These are phyloP conservation scores for Colletotrichum limetticola DNA, from an alignment of 2,329 filamentous ascomycete species.

Conservation along the genomic window DNA sequence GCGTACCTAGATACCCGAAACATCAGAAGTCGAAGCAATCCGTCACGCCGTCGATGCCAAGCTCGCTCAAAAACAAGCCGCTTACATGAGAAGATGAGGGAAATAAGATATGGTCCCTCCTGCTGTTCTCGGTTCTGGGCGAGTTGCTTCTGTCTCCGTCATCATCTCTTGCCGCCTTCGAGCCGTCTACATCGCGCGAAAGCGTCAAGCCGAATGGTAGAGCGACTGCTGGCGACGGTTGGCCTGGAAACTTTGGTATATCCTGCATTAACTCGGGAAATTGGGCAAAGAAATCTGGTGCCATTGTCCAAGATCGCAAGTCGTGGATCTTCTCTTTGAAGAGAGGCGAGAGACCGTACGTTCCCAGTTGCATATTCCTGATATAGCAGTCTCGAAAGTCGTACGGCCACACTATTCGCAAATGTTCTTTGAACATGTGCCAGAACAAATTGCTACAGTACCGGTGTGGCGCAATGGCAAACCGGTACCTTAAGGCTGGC, in stretches of 20 bases:
- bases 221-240: not conserved
- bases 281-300: slow-evolving; percentile 39
- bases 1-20: too few species aligned
- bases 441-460: slow-evolving; percentile 45
- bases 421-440: slow-evolving; percentile 38
- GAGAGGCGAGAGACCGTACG: slow-evolving; percentile 37
- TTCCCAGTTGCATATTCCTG: slow-evolving; percentile 37
- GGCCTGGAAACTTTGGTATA: slow-evolving; percentile 36
- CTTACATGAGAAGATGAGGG: not conserved
- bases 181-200: not conserved
- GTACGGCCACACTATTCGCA: slow-evolving; percentile 40
- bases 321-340: slow-evolving; percentile 40
- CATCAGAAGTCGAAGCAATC: not conserved
- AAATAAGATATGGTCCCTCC: not conserved
- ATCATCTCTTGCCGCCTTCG: not conserved
- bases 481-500: slow-evolving; percentile 43
- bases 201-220: not conserved
- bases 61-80: not conserved
- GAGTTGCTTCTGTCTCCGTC: too few species aligned
- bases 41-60: not conserved
- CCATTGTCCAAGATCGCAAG: slow-evolving; percentile 44
- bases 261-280: slow-evolving; percentile 45
- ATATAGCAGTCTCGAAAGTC: slow-evolving; percentile 41
- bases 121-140: too few species aligned
- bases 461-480: slow-evolving; percentile 42